These are phyloP conservation scores for Triangularia verruculosa DNA, from an alignment of 2,329 filamentous ascomycete genomes.

Conservation along the genomic window DNA sequence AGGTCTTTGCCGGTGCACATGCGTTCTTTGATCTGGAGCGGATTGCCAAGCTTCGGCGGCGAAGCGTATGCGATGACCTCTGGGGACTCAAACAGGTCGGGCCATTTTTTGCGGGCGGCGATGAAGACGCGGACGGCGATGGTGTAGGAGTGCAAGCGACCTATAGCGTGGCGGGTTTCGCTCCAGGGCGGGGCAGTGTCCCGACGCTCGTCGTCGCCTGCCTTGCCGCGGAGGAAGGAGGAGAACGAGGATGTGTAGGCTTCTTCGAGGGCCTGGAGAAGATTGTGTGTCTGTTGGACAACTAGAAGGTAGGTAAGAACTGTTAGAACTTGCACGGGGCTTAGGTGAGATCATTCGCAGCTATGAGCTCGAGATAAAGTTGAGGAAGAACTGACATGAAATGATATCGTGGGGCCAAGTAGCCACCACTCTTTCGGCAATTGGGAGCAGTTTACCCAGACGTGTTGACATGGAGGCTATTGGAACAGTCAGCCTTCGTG, in stretches of 20 bases:
- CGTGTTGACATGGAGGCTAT: neutral
- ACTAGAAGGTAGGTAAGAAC: constrained; percentile 11
- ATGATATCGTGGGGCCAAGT: neutral
- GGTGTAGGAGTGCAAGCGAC: constrained; percentile 31
- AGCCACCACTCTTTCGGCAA: neutral
- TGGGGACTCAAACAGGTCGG: constrained; percentile 32
- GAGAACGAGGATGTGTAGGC: constrained; percentile 7
- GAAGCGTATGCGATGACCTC: constrained; percentile 31
- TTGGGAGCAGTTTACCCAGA: neutral
- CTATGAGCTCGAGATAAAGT: neutral
- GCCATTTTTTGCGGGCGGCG: constrained; percentile 28
- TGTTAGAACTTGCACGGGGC: neutral
- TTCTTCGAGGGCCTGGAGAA: constrained; percentile 14
- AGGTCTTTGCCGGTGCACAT: constrained; percentile 22
- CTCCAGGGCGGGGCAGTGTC: constrained; percentile 24
- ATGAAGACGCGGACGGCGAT: constrained; percentile 27
- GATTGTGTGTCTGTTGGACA: neutral
- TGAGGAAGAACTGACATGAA: neutral
- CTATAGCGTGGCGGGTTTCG: constrained; percentile 29
- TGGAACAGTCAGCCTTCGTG: neutral
- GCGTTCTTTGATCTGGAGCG: constrained; percentile 10
- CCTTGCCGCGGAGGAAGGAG: constrained; percentile 21
- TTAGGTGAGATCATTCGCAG: neutral
- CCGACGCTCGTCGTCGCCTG: neutral
- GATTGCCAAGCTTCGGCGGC: constrained; percentile 9